A percentile compares a stretch with the other conserved stretches of the same genome.
phyloP scores from a whole-genome alignment of 2,329 filamentous ascomycete species.

The Fusarium marasasianum region DNA sequence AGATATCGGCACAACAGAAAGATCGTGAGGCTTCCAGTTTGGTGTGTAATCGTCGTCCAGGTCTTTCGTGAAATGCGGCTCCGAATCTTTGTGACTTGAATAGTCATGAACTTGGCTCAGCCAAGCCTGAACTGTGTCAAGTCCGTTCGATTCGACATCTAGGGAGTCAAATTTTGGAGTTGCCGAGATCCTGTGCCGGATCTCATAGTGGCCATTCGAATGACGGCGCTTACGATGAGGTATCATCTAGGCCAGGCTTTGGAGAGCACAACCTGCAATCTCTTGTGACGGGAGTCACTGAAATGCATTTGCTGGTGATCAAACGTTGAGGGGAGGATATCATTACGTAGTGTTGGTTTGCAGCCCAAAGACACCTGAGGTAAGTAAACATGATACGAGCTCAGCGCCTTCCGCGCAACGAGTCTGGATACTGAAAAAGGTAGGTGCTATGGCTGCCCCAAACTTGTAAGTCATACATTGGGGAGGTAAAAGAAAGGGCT shows the following conservation, averaged over 20 bases:
- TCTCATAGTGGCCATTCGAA: not conserved
- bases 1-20: not conserved
- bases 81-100: not conserved
- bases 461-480: not conserved
- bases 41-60: not conserved
- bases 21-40: slow-evolving; percentile 12
- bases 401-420: not conserved
- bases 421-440: not conserved
- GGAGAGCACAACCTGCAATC: not conserved
- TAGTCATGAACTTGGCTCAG: not conserved
- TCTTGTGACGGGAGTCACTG: not conserved
- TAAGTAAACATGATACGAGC: not conserved
- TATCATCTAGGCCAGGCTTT: slow-evolving; percentile 8
- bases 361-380: no score
- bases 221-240: not conserved
- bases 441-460: not conserved
- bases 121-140: slow-evolving; percentile 20
- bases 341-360: no score
- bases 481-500: not conserved
- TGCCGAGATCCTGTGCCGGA: not conserved
- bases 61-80: not conserved
- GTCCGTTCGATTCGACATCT: not conserved
- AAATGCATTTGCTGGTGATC: not conserved
- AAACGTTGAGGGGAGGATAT: not conserved
- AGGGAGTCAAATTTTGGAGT: not conserved